Evolutionary conservation across 2,329 filamentous ascomycete species (phyloP), one percentile per base, ranked within the genome.

Genomic region (Fonsecaea nubica): DNA sequence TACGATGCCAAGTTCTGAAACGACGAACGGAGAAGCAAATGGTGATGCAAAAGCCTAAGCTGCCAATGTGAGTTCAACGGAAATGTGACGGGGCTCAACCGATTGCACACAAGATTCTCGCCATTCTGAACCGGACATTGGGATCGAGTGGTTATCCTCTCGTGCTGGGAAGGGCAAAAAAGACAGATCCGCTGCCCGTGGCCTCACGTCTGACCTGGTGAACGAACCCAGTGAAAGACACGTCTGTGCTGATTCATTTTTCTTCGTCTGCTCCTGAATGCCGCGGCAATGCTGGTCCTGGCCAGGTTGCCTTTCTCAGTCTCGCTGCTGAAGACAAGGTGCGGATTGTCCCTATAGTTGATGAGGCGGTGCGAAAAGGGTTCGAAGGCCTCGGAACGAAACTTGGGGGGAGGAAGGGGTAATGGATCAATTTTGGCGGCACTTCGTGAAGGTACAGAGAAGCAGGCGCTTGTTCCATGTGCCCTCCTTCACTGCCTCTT

Each of bases 1-100:
- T 13, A 80, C 86, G 1, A 61, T 68, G 38, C 65, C 66, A 8
- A 21, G 57, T 32, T 42, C 64, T 33, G 58, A 48, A 13, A 52
- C 38, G 10, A 66, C 66, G 25, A 68, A 69, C 42, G 67, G 64
- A 15, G 48, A 64, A 30, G 58, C 56, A 6, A 65, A 59, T n/a
- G 64, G 64, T n/a, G 59, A 63, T 32, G 33, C 54, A 30, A 62
- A 66, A 45, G 55, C 56, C n/a, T 68, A 63, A 68, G 21, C 9
- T 25, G 21, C 4, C 15, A 30, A 21, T 50, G 18, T 3, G 21
- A 8, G 21, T 21, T 21, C 4, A 3, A 21, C 1, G 6, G 42
- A n/a, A 48, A 21, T 12, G n/a, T 8, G 42, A 18, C 18, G 18
- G 5, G n/a, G 18, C 25, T 21, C 6, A n/a, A 48, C 42, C 30